These are phyloP conservation scores for Colletotrichum sp. DNA, from an alignment of 2,329 filamentous ascomycete species.

Conservation along the genomic window DNA sequence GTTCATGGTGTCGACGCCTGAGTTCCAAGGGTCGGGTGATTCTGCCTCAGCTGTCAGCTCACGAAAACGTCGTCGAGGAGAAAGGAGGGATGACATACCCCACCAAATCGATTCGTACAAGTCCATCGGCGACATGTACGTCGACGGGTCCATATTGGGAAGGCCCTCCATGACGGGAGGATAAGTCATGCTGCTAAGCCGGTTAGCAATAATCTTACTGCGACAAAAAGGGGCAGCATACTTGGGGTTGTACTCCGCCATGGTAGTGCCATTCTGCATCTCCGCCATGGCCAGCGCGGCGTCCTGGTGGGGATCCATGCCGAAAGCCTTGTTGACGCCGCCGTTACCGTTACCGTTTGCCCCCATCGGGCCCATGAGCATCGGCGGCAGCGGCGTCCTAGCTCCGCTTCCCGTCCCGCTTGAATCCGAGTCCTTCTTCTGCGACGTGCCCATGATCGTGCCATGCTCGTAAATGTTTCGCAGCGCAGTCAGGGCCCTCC, in stretches of 20 bases:
- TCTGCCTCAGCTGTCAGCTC: conserved; percentile 38
- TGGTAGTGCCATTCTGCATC: conserved; percentile 62
- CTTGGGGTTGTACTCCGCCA: conserved; percentile 28
- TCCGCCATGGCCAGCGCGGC: conserved; percentile 70
- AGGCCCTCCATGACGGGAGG: conserved; percentile 49
- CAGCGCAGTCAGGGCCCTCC: conserved; percentile 63
- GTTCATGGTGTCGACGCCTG: conserved; percentile 60
- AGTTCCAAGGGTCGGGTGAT: conserved; percentile 65
- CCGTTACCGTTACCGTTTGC: conserved; percentile 15
- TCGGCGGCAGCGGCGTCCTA: conserved; percentile 42
- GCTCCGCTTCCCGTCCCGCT: conserved; percentile 50
- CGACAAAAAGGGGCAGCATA: background rate
- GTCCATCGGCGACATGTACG: conserved; percentile 71
- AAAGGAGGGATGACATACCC: conserved; percentile 51
- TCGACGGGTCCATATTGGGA: conserved; percentile 55
- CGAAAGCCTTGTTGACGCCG: conserved; percentile 16
- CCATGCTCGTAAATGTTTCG: conserved; percentile 73
- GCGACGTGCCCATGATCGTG: conserved; percentile 52
- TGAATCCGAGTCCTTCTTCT: conserved; percentile 55
- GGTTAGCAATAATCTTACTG: background rate
- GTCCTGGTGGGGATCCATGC: conserved; percentile 61
- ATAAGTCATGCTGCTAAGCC: conserved; percentile 37
- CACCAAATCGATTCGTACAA: conserved; percentile 73
- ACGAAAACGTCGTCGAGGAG: conserved; percentile 12
- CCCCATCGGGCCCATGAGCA: conserved; percentile 26